These are phyloP conservation scores for Podila epicladia DNA, from an alignment of 192 early-diverging fungal genomes.

Conservation along the genomic window DNA sequence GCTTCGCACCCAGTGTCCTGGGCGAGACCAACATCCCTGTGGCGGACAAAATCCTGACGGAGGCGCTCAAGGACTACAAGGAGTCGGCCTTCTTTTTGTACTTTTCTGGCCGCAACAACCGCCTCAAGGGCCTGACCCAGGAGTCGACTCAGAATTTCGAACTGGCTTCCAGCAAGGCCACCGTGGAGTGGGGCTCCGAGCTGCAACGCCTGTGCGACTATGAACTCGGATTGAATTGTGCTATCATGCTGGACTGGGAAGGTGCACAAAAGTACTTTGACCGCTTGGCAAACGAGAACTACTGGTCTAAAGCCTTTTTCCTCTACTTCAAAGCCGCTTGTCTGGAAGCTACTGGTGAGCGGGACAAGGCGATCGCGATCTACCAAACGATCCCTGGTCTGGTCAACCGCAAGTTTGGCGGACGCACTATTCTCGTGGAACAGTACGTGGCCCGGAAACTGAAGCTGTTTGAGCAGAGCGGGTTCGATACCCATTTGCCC, in stretches of 20 bases:
- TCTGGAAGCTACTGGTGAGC: conserved; percentile 64
- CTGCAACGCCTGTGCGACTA: conserved; percentile 54
- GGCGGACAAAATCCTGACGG: conserved; percentile 55
- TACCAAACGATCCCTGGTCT: conserved; percentile 62
- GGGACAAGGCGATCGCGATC: conserved; percentile 75
- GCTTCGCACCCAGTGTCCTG: conserved; percentile 59
- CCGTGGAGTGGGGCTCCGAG: conserved; percentile 46
- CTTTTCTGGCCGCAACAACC: conserved; percentile 56
- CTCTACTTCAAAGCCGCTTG: conserved; percentile 55
- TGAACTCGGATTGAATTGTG: conserved; percentile 58
- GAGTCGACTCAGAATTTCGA: conserved; percentile 56
- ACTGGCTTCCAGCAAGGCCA: conserved; percentile 45
- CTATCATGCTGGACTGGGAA: conserved; percentile 55
- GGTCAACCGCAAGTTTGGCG: conserved; percentile 55
- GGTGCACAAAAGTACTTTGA: conserved; percentile 51
- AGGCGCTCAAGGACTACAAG: conserved; percentile 54
- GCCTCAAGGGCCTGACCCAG: conserved; percentile 57
- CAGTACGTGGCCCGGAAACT: conserved; percentile 59
- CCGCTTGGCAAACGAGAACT: conserved; percentile 49
- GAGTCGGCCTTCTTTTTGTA: conserved; percentile 63
- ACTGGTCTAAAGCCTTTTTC: conserved; percentile 60
- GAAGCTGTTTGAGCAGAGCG: conserved; percentile 55
- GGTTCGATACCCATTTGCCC: conserved; percentile 57
- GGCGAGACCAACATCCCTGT: conserved; percentile 52
- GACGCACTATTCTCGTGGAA: conserved; percentile 55